Conservation (phyloP, 139 green algal species). For the Tetradesmus lagerheimii region DNA sequence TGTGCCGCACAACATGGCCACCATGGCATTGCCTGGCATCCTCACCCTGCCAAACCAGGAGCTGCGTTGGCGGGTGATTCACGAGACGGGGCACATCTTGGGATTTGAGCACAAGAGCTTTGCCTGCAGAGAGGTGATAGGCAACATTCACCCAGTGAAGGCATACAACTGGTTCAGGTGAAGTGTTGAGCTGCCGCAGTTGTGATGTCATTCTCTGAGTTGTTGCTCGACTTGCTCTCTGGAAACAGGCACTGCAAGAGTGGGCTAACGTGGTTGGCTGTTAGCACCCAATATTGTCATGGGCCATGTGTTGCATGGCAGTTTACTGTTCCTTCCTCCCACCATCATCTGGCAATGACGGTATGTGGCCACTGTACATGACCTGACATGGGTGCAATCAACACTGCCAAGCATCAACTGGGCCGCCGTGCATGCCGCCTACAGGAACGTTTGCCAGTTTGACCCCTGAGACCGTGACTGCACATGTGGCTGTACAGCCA, state of each 20-base stretch:
- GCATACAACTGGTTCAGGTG: not conserved
- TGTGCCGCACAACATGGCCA: not conserved
- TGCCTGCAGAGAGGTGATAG: not conserved
- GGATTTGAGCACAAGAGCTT: not conserved
- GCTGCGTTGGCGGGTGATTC: not conserved
- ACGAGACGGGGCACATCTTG: not conserved
- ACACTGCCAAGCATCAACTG: not conserved
- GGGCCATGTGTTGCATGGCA: not conserved
- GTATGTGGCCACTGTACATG: not conserved
- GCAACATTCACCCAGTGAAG: not conserved
- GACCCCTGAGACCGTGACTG: no score
- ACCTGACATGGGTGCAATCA: not conserved
- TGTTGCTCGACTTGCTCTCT: not conserved
- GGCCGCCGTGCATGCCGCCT: not conserved
- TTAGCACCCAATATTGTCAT: no score
- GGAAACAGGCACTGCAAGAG: not conserved
- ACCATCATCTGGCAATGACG: not conserved
- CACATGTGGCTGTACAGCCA: no score
- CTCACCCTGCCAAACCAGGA: not conserved
- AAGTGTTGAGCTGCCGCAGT: not conserved
- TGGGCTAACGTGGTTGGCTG: not conserved
- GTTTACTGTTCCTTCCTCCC: not conserved
- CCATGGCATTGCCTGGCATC: not conserved
- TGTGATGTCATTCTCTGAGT: not conserved
- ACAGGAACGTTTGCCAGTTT: not conserved